These are phyloP conservation scores for Crepidotus variabilis DNA, from an alignment of 768 basidiomycete species.

Conservation along the genomic window DNA sequence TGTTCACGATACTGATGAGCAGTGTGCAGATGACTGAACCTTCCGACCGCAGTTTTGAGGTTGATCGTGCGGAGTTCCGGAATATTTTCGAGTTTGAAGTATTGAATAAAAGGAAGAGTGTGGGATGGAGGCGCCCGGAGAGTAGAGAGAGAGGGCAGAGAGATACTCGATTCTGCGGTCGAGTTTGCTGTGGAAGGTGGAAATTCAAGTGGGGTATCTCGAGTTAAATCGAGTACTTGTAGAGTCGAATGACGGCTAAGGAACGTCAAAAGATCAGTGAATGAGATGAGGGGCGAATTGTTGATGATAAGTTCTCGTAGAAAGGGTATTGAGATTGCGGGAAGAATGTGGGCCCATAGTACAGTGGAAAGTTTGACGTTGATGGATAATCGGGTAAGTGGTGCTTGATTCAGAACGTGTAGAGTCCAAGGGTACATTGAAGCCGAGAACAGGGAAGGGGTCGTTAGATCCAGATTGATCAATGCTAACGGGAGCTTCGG, in stretches of 20 bases:
- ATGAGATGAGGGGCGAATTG: background rate
- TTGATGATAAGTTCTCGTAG: background rate
- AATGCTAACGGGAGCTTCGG: background rate
- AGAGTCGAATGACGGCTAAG: conserved; percentile 7
- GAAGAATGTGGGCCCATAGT: background rate
- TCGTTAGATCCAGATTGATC: background rate
- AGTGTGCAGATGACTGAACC: too few species aligned
- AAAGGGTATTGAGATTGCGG: background rate
- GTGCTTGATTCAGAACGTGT: background rate
- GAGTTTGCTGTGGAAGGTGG: background rate
- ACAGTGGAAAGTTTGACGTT: background rate
- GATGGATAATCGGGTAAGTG: background rate
- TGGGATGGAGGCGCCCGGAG: too few species aligned
- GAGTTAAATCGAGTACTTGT: background rate
- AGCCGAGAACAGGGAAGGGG: background rate
- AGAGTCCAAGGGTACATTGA: conserved; percentile 1
- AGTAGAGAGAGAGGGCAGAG: too few species aligned
- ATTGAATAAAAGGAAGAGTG: too few species aligned
- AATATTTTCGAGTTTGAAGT: too few species aligned
- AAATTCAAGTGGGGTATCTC: background rate
- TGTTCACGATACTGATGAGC: too few species aligned
- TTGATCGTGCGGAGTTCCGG: too few species aligned
- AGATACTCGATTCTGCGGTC: background rate
- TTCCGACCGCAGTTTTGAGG: too few species aligned
- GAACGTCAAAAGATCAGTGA: conserved; percentile 5